phyloP scores from a whole-genome alignment of 768 basidiomycete genomes.

The Exsudoporus frostii region DNA sequence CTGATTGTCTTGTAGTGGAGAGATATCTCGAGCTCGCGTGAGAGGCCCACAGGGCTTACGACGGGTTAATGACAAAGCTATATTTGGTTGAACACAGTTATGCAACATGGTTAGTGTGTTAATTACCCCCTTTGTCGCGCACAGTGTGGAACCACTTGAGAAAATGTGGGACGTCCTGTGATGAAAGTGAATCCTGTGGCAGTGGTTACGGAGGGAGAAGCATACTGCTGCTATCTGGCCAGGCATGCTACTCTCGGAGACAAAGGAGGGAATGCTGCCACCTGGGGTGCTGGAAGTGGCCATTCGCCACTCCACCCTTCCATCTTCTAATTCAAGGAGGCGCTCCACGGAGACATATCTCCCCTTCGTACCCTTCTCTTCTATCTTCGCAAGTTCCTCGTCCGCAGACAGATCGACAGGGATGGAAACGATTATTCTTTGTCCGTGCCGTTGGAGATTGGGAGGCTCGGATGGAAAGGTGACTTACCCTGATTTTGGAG shows the following conservation, averaged over 20 bases:
- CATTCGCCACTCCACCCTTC: slow-evolving; percentile 75
- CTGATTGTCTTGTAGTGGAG: slow-evolving; percentile 52
- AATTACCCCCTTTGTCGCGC: slow-evolving; percentile 16
- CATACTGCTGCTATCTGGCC: slow-evolving; percentile 60
- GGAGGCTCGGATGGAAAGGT: background rate
- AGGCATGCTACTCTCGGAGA: slow-evolving; percentile 59
- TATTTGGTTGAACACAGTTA: background rate
- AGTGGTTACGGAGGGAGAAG: background rate
- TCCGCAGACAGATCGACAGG: slow-evolving; percentile 64
- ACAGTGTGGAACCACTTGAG: slow-evolving; percentile 56
- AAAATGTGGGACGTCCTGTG: slow-evolving; percentile 72
- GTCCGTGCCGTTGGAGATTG: background rate
- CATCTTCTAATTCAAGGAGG: slow-evolving; percentile 57
- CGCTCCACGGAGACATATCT: slow-evolving; percentile 71
- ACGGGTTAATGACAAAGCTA: background rate
- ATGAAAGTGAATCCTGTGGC: slow-evolving; percentile 1
- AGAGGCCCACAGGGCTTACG: background rate
- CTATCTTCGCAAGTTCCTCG: slow-evolving; percentile 54
- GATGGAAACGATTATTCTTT: slow-evolving; percentile 50
- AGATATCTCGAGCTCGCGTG: slow-evolving; percentile 82
- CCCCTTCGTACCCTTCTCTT: slow-evolving; percentile 62
- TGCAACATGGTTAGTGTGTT: background rate
- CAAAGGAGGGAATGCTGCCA: slow-evolving; percentile 62
- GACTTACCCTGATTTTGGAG: slow-evolving; percentile 59
- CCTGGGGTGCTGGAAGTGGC: slow-evolving; percentile 72